A percentile compares a stretch with the other conserved stretches of the same genome.
Evolutionary conservation across 352 stramenopile species (phyloP).

Genomic region (Pythium periplocum): DNA sequence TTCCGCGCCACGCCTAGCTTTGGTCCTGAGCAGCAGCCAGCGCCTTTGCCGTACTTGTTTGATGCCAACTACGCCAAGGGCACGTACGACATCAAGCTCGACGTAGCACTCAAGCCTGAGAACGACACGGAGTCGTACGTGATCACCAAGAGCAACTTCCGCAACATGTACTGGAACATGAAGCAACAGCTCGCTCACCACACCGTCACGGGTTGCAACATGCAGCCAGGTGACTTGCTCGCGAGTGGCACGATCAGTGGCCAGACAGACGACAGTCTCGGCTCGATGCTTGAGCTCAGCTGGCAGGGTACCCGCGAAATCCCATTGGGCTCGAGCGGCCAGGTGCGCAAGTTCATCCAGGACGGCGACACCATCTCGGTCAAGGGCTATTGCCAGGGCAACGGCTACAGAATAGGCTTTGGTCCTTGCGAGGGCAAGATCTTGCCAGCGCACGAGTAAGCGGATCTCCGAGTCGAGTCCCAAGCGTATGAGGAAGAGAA

Average conservation of each 20-base stretch:
- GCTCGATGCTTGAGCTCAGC: conserved; percentile 95
- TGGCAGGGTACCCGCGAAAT: conserved; percentile 91
- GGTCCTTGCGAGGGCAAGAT: conserved; percentile 90
- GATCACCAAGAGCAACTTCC: conserved; percentile 93
- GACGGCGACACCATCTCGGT: conserved; percentile 94
- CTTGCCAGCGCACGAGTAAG: conserved; percentile 62
- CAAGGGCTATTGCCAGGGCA: conserved; percentile 88
- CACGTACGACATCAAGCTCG: conserved; percentile 89
- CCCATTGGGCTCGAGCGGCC: conserved; percentile 56
- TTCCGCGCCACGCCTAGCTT: conserved; percentile 91
- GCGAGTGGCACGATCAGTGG: conserved; percentile 95
- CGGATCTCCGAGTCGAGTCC: too few species aligned
- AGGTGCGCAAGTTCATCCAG: conserved; percentile 92
- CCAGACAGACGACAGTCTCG: conserved; percentile 79
- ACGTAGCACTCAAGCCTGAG: conserved; percentile 62
- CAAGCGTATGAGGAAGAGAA: too few species aligned
- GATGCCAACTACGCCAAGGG: conserved; percentile 87
- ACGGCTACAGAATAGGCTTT: conserved; percentile 94
- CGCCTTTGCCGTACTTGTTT: conserved; percentile 91
- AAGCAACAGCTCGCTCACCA: conserved; percentile 97
- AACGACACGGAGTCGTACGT: conserved; percentile 41
- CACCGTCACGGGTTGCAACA: conserved; percentile 95
- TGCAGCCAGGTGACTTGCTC: conserved; percentile 93
- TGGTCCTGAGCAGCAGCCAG: conserved; percentile 76
- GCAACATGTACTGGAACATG: conserved; percentile 97